Conservation (phyloP, 2,329 filamentous ascomycete genomes). For the Talaromyces sp. region DNA sequence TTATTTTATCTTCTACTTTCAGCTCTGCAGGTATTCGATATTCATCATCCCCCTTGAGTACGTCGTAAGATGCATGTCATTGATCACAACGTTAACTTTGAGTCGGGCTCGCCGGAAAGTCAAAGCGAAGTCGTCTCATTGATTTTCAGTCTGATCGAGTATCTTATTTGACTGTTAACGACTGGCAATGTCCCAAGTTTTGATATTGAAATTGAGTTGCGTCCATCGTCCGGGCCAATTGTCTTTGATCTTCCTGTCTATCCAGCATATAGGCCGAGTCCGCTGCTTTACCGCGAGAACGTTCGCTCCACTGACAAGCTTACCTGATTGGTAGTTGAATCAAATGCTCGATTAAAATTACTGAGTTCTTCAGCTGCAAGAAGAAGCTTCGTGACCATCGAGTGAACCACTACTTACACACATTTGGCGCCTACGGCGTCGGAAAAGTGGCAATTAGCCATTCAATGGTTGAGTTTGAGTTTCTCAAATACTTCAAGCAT, state of each 20-base stretch:
- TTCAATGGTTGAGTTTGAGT: neutral
- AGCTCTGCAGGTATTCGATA: neutral
- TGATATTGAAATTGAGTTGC: neutral
- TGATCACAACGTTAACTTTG: neutral
- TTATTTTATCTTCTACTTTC: neutral
- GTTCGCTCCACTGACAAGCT: neutral
- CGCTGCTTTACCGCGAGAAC: neutral
- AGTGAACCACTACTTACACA: neutral
- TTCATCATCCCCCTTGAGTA: neutral
- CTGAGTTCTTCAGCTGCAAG: no score
- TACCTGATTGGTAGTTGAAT: neutral
- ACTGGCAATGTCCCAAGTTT: neutral
- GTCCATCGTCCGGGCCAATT: constrained; percentile 14
- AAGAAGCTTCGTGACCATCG: neutral
- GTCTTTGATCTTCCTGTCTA: neutral
- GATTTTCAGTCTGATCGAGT: neutral
- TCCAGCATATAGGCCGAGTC: neutral
- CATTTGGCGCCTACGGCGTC: no score
- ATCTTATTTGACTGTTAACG: neutral
- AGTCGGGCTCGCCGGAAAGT: constrained; percentile 15
- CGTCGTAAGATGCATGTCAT: neutral
- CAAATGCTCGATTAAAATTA: neutral
- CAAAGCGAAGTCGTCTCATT: neutral
- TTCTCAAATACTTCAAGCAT: neutral
- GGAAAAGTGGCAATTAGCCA: neutral